Evolutionary conservation across 805 yeast genomes (phyloP).

Genomic region (Phaffomyces opuntiae): DNA sequence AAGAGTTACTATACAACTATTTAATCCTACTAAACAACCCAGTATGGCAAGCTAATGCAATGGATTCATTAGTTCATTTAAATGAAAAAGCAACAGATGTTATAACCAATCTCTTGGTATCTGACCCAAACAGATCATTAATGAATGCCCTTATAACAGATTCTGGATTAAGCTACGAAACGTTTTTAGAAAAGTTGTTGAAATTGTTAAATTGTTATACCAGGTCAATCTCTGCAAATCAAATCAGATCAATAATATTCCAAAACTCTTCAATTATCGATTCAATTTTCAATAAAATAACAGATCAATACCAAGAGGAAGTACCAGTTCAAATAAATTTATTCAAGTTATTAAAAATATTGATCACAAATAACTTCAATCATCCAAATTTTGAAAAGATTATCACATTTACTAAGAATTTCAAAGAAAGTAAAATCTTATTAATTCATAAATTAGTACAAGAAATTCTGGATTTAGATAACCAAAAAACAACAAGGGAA

Average conservation of each 20-base stretch:
- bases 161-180: conserved; percentile 36
- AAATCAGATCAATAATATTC: conserved; percentile 16
- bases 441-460: conserved; percentile 18
- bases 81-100: conserved; percentile 31
- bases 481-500: conserved; percentile 24
- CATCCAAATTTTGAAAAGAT: conserved; percentile 11
- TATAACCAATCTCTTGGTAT: conserved; percentile 20
- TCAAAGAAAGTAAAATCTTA: conserved; percentile 9
- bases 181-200: conserved; percentile 34
- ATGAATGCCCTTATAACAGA: conserved; percentile 34
- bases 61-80: conserved; percentile 40
- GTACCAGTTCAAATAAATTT: conserved; percentile 14
- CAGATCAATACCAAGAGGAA: conserved; percentile 6
- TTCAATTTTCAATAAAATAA: conserved; percentile 9
- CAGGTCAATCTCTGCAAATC: conserved; percentile 15
- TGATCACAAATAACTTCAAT: conserved; percentile 8
- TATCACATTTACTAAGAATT: conserved; percentile 1
- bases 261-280: conserved; percentile 9
- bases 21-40: conserved; percentile 36
- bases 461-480: conserved; percentile 13
- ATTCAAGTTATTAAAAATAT: conserved; percentile 17
- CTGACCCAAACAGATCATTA: conserved; percentile 27
- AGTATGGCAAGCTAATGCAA: conserved; percentile 46
- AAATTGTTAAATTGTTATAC: conserved; percentile 21
- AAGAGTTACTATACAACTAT: conserved; percentile 27